Percentiles rank a stretch among this genome's conserved stretches.
Evolutionary conservation across 768 basidiomycete species (phyloP).

Genomic region (Grammothele lineata): DNA sequence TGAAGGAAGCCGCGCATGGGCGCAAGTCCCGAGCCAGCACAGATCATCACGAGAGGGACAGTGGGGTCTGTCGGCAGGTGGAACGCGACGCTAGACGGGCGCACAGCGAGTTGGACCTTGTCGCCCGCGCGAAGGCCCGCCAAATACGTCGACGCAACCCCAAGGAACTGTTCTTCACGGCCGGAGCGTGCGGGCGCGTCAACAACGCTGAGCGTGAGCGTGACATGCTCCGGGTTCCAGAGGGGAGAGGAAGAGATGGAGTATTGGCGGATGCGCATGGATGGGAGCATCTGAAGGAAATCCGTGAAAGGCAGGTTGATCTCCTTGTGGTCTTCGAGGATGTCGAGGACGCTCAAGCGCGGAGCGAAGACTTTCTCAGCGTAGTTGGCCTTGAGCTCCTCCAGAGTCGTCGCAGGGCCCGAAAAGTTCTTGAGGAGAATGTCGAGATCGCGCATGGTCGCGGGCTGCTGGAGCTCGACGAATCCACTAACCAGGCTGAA

Average conservation of each 20-base stretch:
- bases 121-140: conserved; percentile 33
- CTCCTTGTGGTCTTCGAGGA: conserved; percentile 34
- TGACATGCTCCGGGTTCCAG: conserved; percentile 35
- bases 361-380: conserved; percentile 29
- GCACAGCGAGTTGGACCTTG: conserved; percentile 37
- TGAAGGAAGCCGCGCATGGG: conserved; percentile 50
- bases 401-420: conserved; percentile 22
- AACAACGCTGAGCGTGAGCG: conserved; percentile 42
- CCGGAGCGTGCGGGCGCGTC: conserved; percentile 34
- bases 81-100: conserved; percentile 35
- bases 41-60: conserved; percentile 42
- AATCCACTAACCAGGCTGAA: conserved; percentile 39
- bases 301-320: conserved; percentile 35
- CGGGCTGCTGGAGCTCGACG: conserved; percentile 44
- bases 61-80: conserved; percentile 37
- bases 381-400: conserved; percentile 28
- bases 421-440: conserved; percentile 28
- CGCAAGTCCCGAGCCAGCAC: conserved; percentile 44
- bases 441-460: conserved; percentile 37
- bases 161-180: conserved; percentile 31
- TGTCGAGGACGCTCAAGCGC: conserved; percentile 38
- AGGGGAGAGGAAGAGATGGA: conserved; percentile 51
- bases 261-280: conserved; percentile 48
- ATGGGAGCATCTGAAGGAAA: conserved; percentile 39
- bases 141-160: conserved; percentile 43